A percentile compares a stretch with the other conserved stretches of the same genome.
These are phyloP conservation scores for Thelonectria discophora DNA, from an alignment of 2,329 filamentous ascomycete genomes.

Conservation along the genomic window DNA sequence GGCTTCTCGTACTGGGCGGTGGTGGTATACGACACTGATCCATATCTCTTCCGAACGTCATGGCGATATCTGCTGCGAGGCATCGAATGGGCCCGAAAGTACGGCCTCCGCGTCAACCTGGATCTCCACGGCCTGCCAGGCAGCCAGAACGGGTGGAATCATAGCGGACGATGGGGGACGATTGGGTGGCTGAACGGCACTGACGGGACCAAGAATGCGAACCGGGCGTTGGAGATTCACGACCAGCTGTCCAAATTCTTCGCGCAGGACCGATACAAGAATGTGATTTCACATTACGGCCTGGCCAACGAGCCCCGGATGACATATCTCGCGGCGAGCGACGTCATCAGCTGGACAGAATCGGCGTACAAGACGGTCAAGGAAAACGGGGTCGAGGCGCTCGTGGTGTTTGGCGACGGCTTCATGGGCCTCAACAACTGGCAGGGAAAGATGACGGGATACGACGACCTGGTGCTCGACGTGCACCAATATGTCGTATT, in stretches of 20 bases:
- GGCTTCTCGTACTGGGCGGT: slow-evolving; percentile 97
- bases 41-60: slow-evolving; percentile 84
- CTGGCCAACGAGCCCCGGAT: slow-evolving; percentile 95
- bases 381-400: slow-evolving; percentile 75
- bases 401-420: slow-evolving; percentile 89
- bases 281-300: slow-evolving; percentile 91
- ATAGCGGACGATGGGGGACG: slow-evolving; percentile 82
- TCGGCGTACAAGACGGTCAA: slow-evolving; percentile 77
- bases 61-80: slow-evolving; percentile 94
- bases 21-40: slow-evolving; percentile 82
- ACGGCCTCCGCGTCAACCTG: slow-evolving; percentile 90
- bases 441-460: slow-evolving; percentile 80
- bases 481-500: slow-evolving; percentile 99
- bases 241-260: slow-evolving; percentile 91
- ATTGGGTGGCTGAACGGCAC: slow-evolving; percentile 95
- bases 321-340: slow-evolving; percentile 71
- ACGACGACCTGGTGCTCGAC: slow-evolving; percentile 84
- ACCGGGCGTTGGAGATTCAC: slow-evolving; percentile 88
- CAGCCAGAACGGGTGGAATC: slow-evolving; percentile 97
- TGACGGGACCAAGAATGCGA: slow-evolving; percentile 78
- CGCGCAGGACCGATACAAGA: slow-evolving; percentile 89
- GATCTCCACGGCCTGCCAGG: slow-evolving; percentile 93
- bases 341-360: slow-evolving; percentile 82
- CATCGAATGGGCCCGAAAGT: slow-evolving; percentile 93
- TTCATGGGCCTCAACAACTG: slow-evolving; percentile 93